Percentiles rank a stretch among this genome's conserved stretches.
Conservation (phyloP, 176 grass and related monocot species). For the Panicum miliaceum region DNA sequence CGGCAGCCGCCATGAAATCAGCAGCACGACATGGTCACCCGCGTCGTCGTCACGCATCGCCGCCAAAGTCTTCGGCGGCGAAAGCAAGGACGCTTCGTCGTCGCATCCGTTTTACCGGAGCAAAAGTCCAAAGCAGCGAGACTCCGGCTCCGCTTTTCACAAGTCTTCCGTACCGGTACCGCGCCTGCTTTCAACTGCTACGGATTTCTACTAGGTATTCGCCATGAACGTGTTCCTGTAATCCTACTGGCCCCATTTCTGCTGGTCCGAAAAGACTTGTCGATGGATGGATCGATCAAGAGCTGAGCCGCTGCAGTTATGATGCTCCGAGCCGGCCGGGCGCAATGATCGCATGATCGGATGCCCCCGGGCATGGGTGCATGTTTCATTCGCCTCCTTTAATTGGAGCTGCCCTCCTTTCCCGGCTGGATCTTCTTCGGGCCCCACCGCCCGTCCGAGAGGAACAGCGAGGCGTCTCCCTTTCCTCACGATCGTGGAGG, state of each 20-base stretch:
- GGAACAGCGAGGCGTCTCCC: neutral
- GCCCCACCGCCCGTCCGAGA: neutral
- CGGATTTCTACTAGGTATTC: no score
- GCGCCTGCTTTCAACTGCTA: neutral
- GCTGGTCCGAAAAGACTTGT: neutral
- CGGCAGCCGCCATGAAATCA: constrained; percentile 55
- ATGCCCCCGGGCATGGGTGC: constrained; percentile 28
- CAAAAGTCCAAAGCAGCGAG: neutral
- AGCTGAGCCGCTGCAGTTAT: neutral
- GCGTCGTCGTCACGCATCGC: neutral
- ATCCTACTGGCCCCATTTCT: neutral
- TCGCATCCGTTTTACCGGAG: neutral
- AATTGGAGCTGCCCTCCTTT: neutral
- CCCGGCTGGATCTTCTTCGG: neutral
- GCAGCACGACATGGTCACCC: constrained; percentile 15
- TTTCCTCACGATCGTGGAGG: constrained; percentile 15
- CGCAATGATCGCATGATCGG: constrained; percentile 23
- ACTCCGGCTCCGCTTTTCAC: neutral
- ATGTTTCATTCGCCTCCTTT: constrained; percentile 26
- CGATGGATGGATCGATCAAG: neutral
- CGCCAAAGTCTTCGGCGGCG: neutral
- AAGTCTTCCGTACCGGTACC: neutral
- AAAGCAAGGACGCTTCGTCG: neutral
- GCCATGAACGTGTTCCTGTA: neutral
- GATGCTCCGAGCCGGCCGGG: neutral